A percentile compares a stretch with the other conserved stretches of the same genome.
phyloP scores from a whole-genome alignment of 2,329 filamentous ascomycete genomes.

The Cephalotrichum gorgonifer region DNA sequence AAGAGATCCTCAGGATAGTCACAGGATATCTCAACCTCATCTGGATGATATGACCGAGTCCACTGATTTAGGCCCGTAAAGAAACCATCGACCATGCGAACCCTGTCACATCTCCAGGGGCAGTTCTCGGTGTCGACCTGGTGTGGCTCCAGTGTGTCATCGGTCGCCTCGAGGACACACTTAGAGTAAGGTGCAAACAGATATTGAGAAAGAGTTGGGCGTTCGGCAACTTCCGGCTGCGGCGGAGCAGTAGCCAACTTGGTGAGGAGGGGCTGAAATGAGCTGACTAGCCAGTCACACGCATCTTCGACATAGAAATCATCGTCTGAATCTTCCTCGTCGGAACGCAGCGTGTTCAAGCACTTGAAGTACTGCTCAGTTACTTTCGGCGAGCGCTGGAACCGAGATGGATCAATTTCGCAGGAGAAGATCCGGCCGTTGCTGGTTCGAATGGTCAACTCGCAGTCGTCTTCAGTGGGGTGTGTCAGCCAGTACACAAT shows the following conservation, averaged over 20 bases:
- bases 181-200: neutral
- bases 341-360: neutral
- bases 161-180: neutral
- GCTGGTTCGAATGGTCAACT: conserved; percentile 8
- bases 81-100: neutral
- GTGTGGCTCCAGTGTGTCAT: neutral
- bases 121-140: neutral
- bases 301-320: neutral
- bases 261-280: neutral
- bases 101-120: neutral
- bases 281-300: neutral
- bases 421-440: conserved; percentile 9
- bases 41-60: neutral
- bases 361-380: conserved; percentile 9
- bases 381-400: conserved; percentile 6
- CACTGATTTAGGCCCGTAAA: neutral
- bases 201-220: neutral
- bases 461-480: conserved; percentile 9
- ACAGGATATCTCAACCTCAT: neutral
- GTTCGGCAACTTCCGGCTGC: neutral
- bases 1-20: neutral
- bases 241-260: neutral
- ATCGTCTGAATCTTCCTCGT: neutral
- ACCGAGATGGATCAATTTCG: conserved; percentile 3
- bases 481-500: conserved; percentile 6